Conservation (phyloP, 1,139 yeast species). For the Lodderomyces jiufengensis region DNA sequence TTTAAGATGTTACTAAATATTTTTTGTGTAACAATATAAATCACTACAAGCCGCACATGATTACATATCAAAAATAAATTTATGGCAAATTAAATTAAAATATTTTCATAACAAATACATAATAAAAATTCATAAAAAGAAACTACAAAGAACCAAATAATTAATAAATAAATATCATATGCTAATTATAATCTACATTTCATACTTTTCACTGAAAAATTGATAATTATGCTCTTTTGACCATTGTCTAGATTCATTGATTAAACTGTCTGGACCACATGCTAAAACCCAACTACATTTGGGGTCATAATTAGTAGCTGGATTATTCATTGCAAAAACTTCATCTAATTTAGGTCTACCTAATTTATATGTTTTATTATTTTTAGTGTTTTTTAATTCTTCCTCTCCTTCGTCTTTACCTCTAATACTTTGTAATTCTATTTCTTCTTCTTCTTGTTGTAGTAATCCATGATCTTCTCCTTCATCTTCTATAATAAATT, state of each 20-base stretch:
- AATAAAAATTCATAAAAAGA: neutral
- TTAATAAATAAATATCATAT: neutral
- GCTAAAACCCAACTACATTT: conserved; percentile 56
- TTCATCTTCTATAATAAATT: conserved; percentile 13
- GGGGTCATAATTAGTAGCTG: conserved; percentile 21
- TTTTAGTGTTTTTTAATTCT: conserved; percentile 6
- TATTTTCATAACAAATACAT: neutral
- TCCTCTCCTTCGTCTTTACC: conserved; percentile 2
- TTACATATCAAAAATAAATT: too few relatives aligned
- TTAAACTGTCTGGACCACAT: conserved; percentile 64
- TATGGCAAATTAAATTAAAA: too few relatives aligned
- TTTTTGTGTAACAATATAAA: too few relatives aligned
- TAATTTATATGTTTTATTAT: conserved; percentile 5
- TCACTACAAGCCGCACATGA: too few relatives aligned
- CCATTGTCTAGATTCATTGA: conserved; percentile 44
- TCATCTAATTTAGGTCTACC: conserved; percentile 43
- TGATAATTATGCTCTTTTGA: conserved; percentile 35
- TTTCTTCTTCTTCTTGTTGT: conserved; percentile 10
- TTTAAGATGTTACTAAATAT: too few relatives aligned
- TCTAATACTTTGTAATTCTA: conserved; percentile 17
- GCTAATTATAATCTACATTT: conserved; percentile 18
- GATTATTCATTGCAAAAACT: conserved; percentile 24
- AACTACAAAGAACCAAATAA: neutral
- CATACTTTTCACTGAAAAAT: conserved; percentile 44
- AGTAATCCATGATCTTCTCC: conserved; percentile 14